Evolutionary conservation across 441 rosid genomes (phyloP), one percentile per base, ranked within the genome.

Genomic region (Erodium texanum): DNA sequence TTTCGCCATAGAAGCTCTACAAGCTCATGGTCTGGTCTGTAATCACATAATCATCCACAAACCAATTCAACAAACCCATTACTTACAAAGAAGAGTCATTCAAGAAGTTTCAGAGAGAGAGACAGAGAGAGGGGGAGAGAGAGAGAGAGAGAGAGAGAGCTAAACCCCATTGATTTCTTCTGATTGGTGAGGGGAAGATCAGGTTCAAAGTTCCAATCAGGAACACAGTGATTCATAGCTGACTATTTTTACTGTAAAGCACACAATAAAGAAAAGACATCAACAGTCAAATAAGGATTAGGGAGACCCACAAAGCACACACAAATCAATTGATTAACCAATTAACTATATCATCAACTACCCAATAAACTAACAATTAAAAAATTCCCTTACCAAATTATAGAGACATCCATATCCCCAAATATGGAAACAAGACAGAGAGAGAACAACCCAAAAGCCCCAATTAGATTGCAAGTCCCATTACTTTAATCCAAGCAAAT

Each of bases 1-100:
- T 85, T 83, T 71, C 74, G 76, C 91, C 91, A 88, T 71, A 83
- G 18, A 52, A 88, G 79, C 82, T 88, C 94, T 62, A 79, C 87
- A 36, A 88, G 77, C 66, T 86, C 89, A 73, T 75, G 72, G 52
- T 81, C 78, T 67, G 77, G 74, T 74, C 91, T 86, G 82, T 59
- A 73, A 27, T 18, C 23, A 67, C 56, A 65, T 27, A 43, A 34
- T 67, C 54, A 58, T 48, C 67, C 68, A 54, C 34, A 34, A 62
- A 59, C 50, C 12, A 38, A 72, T 24, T 7, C 64, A 18, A 62
- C 19, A 59, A 65, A 27, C 36, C 36, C 36, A 32, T 2, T 32
- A 43, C 15, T 9, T 6, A 43, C 12, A 43, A 2, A 9, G 52
- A 38, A 41, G 41, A 67, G 62, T 62, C 9, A 41, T 45, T 10